These are phyloP conservation scores for Cyclotella choctawhatcheeana DNA, from an alignment of 108 stramenopile genomes.

Conservation along the genomic window DNA sequence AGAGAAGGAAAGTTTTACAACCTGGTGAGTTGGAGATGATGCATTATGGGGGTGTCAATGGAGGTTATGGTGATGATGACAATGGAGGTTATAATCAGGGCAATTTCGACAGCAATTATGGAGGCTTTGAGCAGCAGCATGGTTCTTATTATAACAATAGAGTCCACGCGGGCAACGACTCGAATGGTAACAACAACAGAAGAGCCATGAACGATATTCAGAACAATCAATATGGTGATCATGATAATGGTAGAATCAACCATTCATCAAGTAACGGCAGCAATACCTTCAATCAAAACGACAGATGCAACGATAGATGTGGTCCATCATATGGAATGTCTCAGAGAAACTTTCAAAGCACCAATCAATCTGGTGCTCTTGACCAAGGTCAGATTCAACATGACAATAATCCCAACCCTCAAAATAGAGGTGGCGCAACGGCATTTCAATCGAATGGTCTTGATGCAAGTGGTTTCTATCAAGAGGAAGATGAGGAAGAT, in stretches of 20 bases:
- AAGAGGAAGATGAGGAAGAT: slow-evolving; percentile 30
- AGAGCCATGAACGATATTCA: no score
- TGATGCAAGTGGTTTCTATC: slow-evolving; percentile 40
- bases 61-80: not conserved
- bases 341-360: no score
- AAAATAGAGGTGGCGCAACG: not conserved
- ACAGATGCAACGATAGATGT: no score
- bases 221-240: no score
- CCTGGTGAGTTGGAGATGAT: slow-evolving; percentile 49
- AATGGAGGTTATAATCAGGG: not conserved
- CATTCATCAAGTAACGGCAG: no score
- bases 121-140: not conserved
- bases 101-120: not conserved
- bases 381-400: not conserved
- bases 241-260: no score
- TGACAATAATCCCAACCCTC: not conserved
- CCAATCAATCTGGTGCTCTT: not conserved
- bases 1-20: slow-evolving; percentile 31
- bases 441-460: slow-evolving; percentile 5
- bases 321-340: no score
- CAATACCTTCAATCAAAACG: no score
- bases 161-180: not conserved
- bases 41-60: slow-evolving; percentile 26
- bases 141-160: not conserved
- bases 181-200: not conserved